Base-by-base conservation (phyloP, 768 basidiomycete species). In the Russula sp. region DNA sequence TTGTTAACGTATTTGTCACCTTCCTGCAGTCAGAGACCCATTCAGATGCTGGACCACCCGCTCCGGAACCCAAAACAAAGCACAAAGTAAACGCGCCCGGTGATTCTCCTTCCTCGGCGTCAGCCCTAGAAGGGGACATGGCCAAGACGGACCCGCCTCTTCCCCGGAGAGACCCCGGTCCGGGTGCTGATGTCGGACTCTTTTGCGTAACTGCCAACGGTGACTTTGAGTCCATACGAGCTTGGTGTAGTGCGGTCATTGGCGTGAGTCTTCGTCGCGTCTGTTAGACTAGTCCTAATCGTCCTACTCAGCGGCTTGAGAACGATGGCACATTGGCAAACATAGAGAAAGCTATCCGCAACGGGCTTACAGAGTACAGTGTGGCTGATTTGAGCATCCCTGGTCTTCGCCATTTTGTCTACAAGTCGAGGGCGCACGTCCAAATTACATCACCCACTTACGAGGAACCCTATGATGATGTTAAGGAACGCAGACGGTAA, bases 331-430 rank as follows among this genome's bases (percentile, higher is more conserved):
- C 80, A 51, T 69, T 81, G 22, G 76, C 81, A 60, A 77, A 80
- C 13, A 78, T 91, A 54, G 70, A 75, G 18, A 75, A 78, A 35
- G 78, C 80, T 8, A 80, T 82, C 61, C 68, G 72, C 35, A 72
- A 79, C 49, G 77, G 82, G 55, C 70, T 79, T 45, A 86, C 86
- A 6, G 80, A 84, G 53, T 91, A 91, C 69, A 79, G 82, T 7
- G 82, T 87, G 59, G 84, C 85, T 3, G 87, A 89, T 59, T 75
- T 98, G 11, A 84, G 84, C n/a, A 87, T 96, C 66, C 93, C 93
- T 3, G 94, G 94, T 2, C 75, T 98, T 34, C 84, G 91, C 35
- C 97, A 99, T 73, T 99, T 98, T 71, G 76, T 98, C 53, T 98
- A 98, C 79, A 98, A 98, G 76, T 92, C 91, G 10, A 81, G 92